Conservation (phyloP, 108 stramenopile species). For the Conticribra guillardii region DNA sequence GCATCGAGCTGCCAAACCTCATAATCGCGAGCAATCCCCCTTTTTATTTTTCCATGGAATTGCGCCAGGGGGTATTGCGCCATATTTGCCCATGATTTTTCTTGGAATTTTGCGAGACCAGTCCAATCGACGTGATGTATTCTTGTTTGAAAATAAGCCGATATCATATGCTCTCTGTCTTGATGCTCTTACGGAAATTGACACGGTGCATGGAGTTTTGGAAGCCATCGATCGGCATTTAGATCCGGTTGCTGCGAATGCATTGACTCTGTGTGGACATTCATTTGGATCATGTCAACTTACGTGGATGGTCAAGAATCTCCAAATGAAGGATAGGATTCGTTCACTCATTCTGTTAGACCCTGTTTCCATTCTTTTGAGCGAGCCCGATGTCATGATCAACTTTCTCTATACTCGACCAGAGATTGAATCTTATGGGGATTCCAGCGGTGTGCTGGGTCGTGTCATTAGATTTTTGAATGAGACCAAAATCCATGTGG, state of each 20-base stretch:
- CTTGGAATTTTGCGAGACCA: conserved; percentile 38
- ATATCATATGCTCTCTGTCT: conserved; percentile 64
- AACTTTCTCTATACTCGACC: conserved; percentile 80
- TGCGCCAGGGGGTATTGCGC: conserved; percentile 71
- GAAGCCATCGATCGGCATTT: conserved; percentile 57
- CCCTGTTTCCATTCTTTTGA: conserved; percentile 84
- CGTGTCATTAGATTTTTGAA: conserved; percentile 44
- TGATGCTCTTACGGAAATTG: conserved; percentile 54
- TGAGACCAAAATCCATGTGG: conserved; percentile 54
- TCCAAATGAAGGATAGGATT: conserved; percentile 34
- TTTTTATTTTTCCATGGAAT: conserved; percentile 91
- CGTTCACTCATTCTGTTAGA: conserved; percentile 73
- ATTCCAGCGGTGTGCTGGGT: background rate
- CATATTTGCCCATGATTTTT: conserved; percentile 76
- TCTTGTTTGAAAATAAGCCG: conserved; percentile 73
- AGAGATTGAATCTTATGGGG: conserved; percentile 11
- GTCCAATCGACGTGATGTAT: conserved; percentile 46
- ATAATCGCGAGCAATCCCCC: conserved; percentile 37
- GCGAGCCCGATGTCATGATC: conserved; percentile 82
- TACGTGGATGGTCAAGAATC: conserved; percentile 65
- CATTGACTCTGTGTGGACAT: conserved; percentile 74
- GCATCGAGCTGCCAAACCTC: conserved; percentile 54
- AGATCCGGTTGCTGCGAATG: conserved; percentile 1
- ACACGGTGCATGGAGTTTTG: conserved; percentile 69
- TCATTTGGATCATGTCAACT: conserved; percentile 88